Evolutionary conservation across 257 asterid species (phyloP).

Genomic region (Lycium ferocissimum): DNA sequence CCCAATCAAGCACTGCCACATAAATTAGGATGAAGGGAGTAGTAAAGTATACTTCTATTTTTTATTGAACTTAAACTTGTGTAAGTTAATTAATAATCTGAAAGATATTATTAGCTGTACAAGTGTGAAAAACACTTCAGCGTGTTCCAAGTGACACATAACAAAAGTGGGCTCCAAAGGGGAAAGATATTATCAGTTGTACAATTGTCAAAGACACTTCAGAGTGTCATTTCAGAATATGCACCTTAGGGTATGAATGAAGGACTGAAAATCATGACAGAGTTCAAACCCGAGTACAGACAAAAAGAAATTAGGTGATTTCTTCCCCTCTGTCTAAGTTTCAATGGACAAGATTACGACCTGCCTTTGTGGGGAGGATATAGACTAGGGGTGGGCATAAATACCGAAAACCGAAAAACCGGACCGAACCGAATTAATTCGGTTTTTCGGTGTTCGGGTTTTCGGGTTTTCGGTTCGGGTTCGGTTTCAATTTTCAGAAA

Average conservation of each 20-base stretch:
- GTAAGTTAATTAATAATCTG: constrained; percentile 9
- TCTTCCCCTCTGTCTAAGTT: not conserved
- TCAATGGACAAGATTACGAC: not conserved
- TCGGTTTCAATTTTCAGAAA: too few relatives aligned
- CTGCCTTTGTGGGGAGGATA: not conserved
- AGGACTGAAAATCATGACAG: not conserved
- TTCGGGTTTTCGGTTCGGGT: too few relatives aligned
- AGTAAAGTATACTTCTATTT: not conserved
- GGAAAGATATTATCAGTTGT: not conserved
- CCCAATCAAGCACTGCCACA: not conserved
- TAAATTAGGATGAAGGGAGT: not conserved
- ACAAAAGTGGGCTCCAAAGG: not conserved
- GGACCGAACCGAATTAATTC: too few relatives aligned
- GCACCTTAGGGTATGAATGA: not conserved
- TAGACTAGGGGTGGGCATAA: too few relatives aligned
- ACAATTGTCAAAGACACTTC: not conserved
- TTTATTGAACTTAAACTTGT: not conserved
- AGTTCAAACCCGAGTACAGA: not conserved
- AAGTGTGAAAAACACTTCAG: constrained; percentile 5
- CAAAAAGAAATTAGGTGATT: not conserved
- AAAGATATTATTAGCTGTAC: constrained; percentile 1
- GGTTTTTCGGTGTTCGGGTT: too few relatives aligned
- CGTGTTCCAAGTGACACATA: constrained; percentile 14
- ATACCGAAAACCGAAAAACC: too few relatives aligned
- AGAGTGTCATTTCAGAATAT: not conserved